Conservation (phyloP, 2,329 filamentous ascomycete genomes). For the Diaporthe destruens region DNA sequence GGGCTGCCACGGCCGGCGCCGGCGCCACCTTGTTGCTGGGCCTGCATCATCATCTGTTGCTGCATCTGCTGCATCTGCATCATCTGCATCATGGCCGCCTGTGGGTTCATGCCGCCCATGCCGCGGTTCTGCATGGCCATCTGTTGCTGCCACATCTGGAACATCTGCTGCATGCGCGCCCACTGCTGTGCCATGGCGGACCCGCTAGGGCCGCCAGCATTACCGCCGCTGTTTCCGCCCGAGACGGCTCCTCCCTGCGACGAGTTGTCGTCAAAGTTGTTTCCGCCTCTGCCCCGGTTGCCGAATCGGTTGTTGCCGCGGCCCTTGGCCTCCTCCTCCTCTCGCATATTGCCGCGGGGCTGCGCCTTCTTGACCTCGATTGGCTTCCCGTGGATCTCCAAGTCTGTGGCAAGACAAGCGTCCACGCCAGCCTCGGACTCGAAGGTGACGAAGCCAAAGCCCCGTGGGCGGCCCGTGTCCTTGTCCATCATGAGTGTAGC, state of each 20-base stretch:
- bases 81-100: constrained; percentile 67
- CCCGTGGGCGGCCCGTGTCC: constrained; percentile 94
- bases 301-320: constrained; percentile 70
- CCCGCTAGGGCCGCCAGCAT: constrained; percentile 78
- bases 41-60: constrained; percentile 66
- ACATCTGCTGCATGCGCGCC: constrained; percentile 98
- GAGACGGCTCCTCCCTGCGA: constrained; percentile 39
- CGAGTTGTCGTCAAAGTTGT: constrained; percentile 51
- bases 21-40: constrained; percentile 47
- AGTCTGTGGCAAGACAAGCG: constrained; percentile 83
- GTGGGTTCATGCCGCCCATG: constrained; percentile 60
- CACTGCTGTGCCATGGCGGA: constrained; percentile 99
- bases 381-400: constrained; percentile 94
- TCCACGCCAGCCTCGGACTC: constrained; percentile 97
- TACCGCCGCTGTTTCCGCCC: constrained; percentile 47
- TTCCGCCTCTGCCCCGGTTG: constrained; percentile 61
- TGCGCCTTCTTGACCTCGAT: constrained; percentile 99
- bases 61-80: constrained; percentile 82
- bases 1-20: constrained; percentile 52
- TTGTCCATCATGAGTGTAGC: constrained; percentile 99
- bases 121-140: constrained; percentile 82
- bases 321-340: constrained; percentile 82
- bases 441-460: constrained; percentile 98
- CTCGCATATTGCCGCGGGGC: constrained; percentile 91
- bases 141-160: constrained; percentile 90